Base-by-base conservation (phyloP, 192 early-diverging fungal genomes). In the Ambispora gerdemannii region DNA sequence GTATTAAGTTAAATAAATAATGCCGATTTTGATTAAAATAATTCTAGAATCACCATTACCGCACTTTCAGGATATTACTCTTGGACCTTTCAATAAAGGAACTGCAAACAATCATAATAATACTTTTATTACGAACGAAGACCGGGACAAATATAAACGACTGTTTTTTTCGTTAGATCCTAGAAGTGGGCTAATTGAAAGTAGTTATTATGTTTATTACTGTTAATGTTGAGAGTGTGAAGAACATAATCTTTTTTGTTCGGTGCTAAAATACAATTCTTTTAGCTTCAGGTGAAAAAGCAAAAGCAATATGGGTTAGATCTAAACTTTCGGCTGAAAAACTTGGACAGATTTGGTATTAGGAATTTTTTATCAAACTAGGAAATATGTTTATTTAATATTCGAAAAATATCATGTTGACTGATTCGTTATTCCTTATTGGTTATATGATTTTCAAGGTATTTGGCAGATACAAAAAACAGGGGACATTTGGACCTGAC, bases 331-430 rank as follows among this genome's bases (percentile, higher is more conserved):
- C 88, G 27, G 70, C 81, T 24, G 94, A 95, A 43, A 83, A 78
- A 65, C 83, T 98, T 32, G 78, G 83, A 22, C 84, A 86, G 38
- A 90, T 98, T 50, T 98, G 96, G 95, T 88, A 83, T 56, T 27
- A 52, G 11, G 10, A 15, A n/a, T 50, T 31, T 4, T 30, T 33
- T 47, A 71, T 17, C 24, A 2, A 17, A 28, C 11, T 25, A 43
- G 24, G n/a, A 8, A 49, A 28, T 10, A 20, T n/a, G 36, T 64
- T 47, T 3, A 4, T 15, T 50, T n/a, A 15, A 25, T 19, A 36
- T 36, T 36, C 30, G 17, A 32, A 32, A 33, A 63, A 17, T n/a
- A n/a, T n/a, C n/a, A n/a, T n/a, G n/a, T n/a, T n/a, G n/a, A n/a
- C n/a, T n/a, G n/a, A n/a, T n/a, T n/a, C n/a, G n/a, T n/a, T n/a